Evolutionary conservation across 2,329 filamentous ascomycete species (phyloP), one percentile per base, ranked within the genome.

Genomic region (Chaetomiaceae sp.): DNA sequence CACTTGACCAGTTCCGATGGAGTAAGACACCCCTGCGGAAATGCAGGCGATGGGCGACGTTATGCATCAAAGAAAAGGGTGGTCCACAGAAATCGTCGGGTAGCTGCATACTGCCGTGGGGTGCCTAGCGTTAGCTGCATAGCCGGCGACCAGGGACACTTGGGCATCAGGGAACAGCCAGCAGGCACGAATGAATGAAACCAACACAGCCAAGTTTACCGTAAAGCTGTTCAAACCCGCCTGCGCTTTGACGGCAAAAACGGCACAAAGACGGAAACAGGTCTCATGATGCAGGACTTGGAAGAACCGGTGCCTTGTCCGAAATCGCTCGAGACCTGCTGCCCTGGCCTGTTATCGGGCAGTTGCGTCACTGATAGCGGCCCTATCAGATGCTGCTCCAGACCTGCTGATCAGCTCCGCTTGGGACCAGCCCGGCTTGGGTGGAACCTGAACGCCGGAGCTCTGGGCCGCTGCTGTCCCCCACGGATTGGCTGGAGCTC

Each of bases 341-440:
- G 35, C 19, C 19, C 16, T 20, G 44, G 45, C n/a, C 33, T 33
- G 27, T 57, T 59, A 57, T 57, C 57, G 47, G 40, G 40, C 49
- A 19, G 48, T 60, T 59, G 56, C 58, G 58, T 60, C 58, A 60
- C 58, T 51, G 58, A 60, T 60, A 58, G 48, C 43, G 35, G 31
- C 33, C 40, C 45, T 50, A 43, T 53, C 56, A 55, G 53, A 52
- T 51, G 50, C 43, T 16, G 47, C 34, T 30, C 47, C 44, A 45
- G 48, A 20, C 51, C 51, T 47, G 56, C 56, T 58, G 58, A 60
- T 58, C 50, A 53, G 51, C 50, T 47, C 39, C 31, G 33, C 34
- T 30, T 42, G 40, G 6, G 48, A n/a, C n/a, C n/a, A n/a, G n/a
- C n/a, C n/a, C n/a, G n/a, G n/a, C n/a, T n/a, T n/a, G n/a, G n/a